Base-by-base conservation (phyloP, 495 filamentous ascomycete genomes). In the Penicillium crystallinum region DNA sequence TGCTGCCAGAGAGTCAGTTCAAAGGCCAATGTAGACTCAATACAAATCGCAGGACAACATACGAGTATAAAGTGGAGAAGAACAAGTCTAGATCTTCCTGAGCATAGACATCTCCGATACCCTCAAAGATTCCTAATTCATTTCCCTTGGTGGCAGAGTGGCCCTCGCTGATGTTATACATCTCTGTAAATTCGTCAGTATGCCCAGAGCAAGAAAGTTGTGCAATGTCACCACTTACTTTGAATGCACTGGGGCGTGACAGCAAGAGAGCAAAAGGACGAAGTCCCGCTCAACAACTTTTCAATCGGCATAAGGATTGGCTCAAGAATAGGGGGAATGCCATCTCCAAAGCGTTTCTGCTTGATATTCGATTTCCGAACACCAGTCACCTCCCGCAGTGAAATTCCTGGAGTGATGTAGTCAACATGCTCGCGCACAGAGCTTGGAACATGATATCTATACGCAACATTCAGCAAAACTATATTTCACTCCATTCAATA, bases 51-150 rank as follows among this genome's bases (percentile, higher is more conserved):
- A 30, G 7, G 6, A 2, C 5, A 6, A 54, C 58, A 46, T 63
- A 63, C 61, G 33, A 53, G 21, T 61, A 59, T 11, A 70, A 40
- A 4, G 46, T 72, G 21, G 62, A 61, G 66, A 83, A 87, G 69
- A 82, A 89, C 4, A 75, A 57, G 54, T 85, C 66, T 14, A 89
- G 68, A 54, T 87, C 83, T 2, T 70, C 64, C 49, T 84, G 79
- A 30, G 77, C 56, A 61, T 75, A 78, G 22, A 67, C 55, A 53
- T 75, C 75, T 7, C 65, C 68, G 25, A 70, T 55, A 44, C 58
- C 55, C 36, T 76, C 70, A 42, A 72, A 77, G 14, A 78, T 75
- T 5, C 74, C 75, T 10, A 78, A 56, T 30, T 78, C 65, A 36
- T 75, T 73, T 23, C 69, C 66, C 14, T 67, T 57, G 12, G 66